Evolutionary conservation across 2,329 filamentous ascomycete genomes (phyloP).

Genomic region (Paramyrothecium sp.): DNA sequence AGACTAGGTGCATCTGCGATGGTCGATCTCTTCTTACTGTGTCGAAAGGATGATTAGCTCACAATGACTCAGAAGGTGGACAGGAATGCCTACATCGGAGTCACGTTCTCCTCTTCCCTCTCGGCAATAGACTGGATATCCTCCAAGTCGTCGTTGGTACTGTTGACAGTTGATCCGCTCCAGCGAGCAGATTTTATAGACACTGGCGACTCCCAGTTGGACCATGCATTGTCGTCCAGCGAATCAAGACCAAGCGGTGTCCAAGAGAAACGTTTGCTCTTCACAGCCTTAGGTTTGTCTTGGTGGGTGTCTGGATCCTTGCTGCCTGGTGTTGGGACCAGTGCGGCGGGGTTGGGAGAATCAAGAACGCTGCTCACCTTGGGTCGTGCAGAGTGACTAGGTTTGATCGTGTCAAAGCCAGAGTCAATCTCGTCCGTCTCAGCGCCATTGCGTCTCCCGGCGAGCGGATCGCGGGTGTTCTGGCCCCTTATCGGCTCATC

Average conservation of each 20-base stretch:
- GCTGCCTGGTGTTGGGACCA: slow-evolving; percentile 30
- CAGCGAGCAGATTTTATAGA: slow-evolving; percentile 58
- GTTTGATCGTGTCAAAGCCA: slow-evolving; percentile 46
- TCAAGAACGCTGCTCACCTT: slow-evolving; percentile 43
- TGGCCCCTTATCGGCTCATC: slow-evolving; percentile 76
- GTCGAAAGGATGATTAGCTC: slow-evolving; percentile 7
- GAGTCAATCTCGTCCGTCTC: slow-evolving; percentile 8
- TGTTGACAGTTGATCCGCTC: slow-evolving; percentile 60
- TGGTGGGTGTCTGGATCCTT: slow-evolving; percentile 20
- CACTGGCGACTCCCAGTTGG: slow-evolving; percentile 59
- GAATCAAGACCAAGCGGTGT: slow-evolving; percentile 56
- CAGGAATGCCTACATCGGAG: slow-evolving; percentile 44
- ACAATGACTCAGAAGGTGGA: background rate
- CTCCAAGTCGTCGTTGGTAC: slow-evolving; percentile 33
- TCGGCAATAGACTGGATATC: slow-evolving; percentile 48
- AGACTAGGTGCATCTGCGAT: slow-evolving; percentile 28
- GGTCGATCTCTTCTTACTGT: slow-evolving; percentile 31
- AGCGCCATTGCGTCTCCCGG: slow-evolving; percentile 17
- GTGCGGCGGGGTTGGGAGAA: slow-evolving; percentile 24
- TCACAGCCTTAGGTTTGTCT: slow-evolving; percentile 36
- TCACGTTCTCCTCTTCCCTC: slow-evolving; percentile 42
- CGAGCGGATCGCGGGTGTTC: slow-evolving; percentile 16
- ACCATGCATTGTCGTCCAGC: slow-evolving; percentile 62
- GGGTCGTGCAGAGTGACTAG: slow-evolving; percentile 36
- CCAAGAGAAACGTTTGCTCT: slow-evolving; percentile 58